Percentiles rank a stretch among this genome's conserved stretches.
Conservation (phyloP, 139 green algal genomes). For the Spirogloea muscicola region DNA sequence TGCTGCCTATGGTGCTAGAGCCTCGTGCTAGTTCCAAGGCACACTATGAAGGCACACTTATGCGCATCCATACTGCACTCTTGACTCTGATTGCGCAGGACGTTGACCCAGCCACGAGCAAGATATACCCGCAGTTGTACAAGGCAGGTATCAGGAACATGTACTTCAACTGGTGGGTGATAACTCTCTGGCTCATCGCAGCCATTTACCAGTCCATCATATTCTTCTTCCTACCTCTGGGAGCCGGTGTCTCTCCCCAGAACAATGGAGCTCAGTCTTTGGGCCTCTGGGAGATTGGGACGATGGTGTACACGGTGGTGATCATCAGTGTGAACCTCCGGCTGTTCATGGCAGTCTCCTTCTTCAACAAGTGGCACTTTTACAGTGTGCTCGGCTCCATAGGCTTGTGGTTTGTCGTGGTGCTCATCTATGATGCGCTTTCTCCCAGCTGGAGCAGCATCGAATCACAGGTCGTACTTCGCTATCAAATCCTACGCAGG, state of each 20-base stretch:
- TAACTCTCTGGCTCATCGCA: conserved; percentile 50
- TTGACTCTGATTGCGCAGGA: conserved; percentile 27
- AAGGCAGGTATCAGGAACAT: conserved; percentile 40
- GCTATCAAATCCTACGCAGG: too few relatives aligned
- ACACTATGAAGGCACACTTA: too few relatives aligned
- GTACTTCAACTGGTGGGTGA: conserved; percentile 48
- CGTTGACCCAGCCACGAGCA: conserved; percentile 29
- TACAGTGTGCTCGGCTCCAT: conserved; percentile 47
- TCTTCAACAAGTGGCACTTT: conserved; percentile 50
- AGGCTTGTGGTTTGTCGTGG: conserved; percentile 42
- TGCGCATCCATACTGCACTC: neutral
- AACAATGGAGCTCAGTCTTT: neutral
- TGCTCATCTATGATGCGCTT: conserved; percentile 47
- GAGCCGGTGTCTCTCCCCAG: neutral
- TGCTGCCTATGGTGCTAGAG: neutral
- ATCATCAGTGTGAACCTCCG: conserved; percentile 56
- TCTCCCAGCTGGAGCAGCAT: too few relatives aligned
- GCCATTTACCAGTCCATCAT: conserved; percentile 53
- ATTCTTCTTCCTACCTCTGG: conserved; percentile 32
- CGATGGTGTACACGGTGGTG: conserved; percentile 49
- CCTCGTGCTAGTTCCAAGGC: too few relatives aligned
- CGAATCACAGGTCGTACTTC: too few relatives aligned
- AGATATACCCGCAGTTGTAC: conserved; percentile 60
- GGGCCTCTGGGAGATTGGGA: conserved; percentile 46
- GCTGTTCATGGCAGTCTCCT: conserved; percentile 46